These are phyloP conservation scores for Melastoma candidum DNA, from an alignment of 441 rosid genomes.

Conservation along the genomic window DNA sequence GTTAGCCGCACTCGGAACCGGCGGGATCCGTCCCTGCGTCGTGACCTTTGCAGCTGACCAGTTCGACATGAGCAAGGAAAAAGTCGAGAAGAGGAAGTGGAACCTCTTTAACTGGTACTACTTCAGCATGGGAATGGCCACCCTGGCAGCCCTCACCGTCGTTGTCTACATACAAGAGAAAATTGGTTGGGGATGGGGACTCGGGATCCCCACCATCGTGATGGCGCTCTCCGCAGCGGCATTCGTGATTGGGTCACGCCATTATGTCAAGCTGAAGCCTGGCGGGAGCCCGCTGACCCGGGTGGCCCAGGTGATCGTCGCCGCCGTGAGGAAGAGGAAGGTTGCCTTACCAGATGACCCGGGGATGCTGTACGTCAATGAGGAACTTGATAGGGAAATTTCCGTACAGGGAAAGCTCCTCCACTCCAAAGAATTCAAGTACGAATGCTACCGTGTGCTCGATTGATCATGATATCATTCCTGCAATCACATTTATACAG, in stretches of 20 bases:
- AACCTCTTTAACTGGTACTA: conserved; percentile 66
- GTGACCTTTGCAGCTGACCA: conserved; percentile 59
- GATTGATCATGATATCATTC: too few relatives aligned
- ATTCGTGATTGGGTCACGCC: conserved; percentile 30
- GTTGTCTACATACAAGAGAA: conserved; percentile 56
- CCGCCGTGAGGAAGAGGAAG: conserved; percentile 44
- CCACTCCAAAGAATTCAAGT: conserved; percentile 56
- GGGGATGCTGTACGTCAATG: conserved; percentile 27
- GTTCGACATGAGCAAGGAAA: conserved; percentile 33
- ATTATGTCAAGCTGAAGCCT: conserved; percentile 37
- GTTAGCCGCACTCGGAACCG: conserved; percentile 40
- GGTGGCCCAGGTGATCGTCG: conserved; percentile 43
- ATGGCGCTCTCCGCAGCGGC: conserved; percentile 35
- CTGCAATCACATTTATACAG: too few relatives aligned
- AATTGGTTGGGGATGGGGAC: conserved; percentile 65
- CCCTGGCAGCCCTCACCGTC: conserved; percentile 35
- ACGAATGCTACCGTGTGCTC: conserved; percentile 5
- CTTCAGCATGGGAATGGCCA: conserved; percentile 47
- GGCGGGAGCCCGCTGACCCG: conserved; percentile 53
- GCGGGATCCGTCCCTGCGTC: conserved; percentile 58
- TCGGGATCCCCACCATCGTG: conserved; percentile 46
- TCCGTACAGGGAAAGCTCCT: conserved; percentile 41
- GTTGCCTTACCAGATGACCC: conserved; percentile 19
- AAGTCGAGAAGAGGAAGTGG: conserved; percentile 27
- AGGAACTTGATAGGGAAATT: conserved; percentile 37